Base-by-base conservation (phyloP, 2,329 filamentous ascomycete genomes). In the Fusarium guadeloupense region DNA sequence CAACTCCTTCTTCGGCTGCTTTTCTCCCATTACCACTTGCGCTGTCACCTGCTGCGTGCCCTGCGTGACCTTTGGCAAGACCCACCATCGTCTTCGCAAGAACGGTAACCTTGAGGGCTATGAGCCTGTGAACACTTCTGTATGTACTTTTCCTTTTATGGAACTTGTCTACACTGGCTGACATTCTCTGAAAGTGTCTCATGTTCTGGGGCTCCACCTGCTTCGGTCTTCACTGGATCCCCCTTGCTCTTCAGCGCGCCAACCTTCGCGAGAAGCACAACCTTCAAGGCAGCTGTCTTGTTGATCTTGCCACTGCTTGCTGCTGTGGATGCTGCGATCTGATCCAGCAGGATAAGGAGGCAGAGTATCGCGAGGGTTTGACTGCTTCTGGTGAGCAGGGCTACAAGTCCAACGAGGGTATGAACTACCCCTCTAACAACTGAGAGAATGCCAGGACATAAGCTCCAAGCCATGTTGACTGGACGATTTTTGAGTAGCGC, bases 61-160 rank as follows among this genome's bases (percentile, higher is more conserved):
- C 2, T 82, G 80, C 58, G 71, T 82, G 26, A 80, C 78, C 28
- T 82, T 81, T 42, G 79, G 79, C 69, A 80, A 79, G 75, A 81
- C 78, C 4, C 70, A 81, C 50, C 80, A 82, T 60, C 77, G 80
- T 17, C 66, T 81, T 10, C 72, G 71, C 54, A 77, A 77, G 70
- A 72, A 76, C 21, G 72, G 67, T 30, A 73, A 70, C 50, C 74
- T 82, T 8, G 59, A 75, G 16, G 79, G 77, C 13, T 82, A 79
- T 28, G 76, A 81, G 72, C 73, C 77, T 26, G 70, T 80, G 66
- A 82, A 82, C 71, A 79, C 77, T 12, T 76, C 76, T 28, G 80
- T 82, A 72, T 21, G 79, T 72, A 5, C n/a, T n/a, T n/a, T 8
- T 14, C 6, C 4, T 5, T 3, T 6, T 1, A 2, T 1, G 2